Evolutionary conservation across 2,329 filamentous ascomycete species (phyloP), one percentile per base, ranked within the genome.

Genomic region (Amylocarpus encephaloides): DNA sequence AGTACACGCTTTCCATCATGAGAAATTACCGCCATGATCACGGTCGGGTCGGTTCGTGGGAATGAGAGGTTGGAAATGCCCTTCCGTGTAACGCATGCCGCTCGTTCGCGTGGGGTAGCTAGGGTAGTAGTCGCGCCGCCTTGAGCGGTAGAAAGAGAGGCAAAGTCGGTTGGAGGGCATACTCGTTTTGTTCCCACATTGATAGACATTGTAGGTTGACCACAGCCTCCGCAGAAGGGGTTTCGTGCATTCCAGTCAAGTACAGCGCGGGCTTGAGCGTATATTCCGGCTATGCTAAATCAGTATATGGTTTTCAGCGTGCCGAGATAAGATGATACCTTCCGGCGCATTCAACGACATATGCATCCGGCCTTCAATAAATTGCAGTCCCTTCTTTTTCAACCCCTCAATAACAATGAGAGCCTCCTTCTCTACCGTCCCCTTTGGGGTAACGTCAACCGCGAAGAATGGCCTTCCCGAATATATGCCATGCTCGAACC

Each of bases 221-320:
- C 92, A 69, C 93, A 98, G 49, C 85, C 85, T 30, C 83, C 90
- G 68, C 93, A 98, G 75, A 89, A 98, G 29, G 85, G 86, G 70
- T 95, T 95, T 46, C 92, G 86, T 22, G 77, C 77, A 71, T 98
- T 97, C 93, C 93, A 98, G 72, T 97, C 93, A 33, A 94, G 74
- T 22, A 96, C 76, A 41, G 90, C 86, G 49, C 92, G 83, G 6
- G 90, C 88, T 69, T 95, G 88, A 12, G 89, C 92, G 60, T 90
- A 95, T 41, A 95, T 86, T 44, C 91, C 89, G 52, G 91, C 93
- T 93, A 22, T 32, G 26, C 12, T 6, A 15, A 45, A 38, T 43
- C 4, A 48, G 35, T 38, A 44, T 9, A 16, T 10, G 11, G n/a
- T n/a, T n/a, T 15, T 26, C 34, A 15, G 3, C n/a, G 7, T 16